A percentile compares a stretch with the other conserved stretches of the same genome.
Evolutionary conservation across 2,329 filamentous ascomycete species (phyloP).

Genomic region (Botrytis fragariae): DNA sequence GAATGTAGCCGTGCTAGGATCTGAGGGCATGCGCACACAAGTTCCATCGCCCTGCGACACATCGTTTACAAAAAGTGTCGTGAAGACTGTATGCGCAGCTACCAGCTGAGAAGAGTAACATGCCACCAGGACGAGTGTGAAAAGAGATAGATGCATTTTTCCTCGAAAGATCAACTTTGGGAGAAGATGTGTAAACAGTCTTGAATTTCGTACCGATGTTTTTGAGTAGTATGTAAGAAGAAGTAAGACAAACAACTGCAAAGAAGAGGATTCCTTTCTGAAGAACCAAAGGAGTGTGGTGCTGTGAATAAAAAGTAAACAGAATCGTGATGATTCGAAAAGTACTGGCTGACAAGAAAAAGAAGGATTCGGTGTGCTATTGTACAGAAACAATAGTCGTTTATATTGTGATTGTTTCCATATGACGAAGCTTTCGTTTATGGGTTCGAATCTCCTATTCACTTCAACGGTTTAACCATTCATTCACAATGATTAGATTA

Average conservation of each 20-base stretch:
- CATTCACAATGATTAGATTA: background rate
- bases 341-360: background rate
- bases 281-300: conserved; percentile 8
- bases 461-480: background rate
- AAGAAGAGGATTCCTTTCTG: background rate
- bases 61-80: conserved; percentile 61
- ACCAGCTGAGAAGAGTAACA: conserved; percentile 28
- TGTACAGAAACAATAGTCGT: background rate
- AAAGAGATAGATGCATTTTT: conserved; percentile 16
- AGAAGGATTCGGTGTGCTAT: background rate
- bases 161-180: conserved; percentile 3
- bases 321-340: conserved; percentile 14
- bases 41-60: conserved; percentile 67
- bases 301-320: conserved; percentile 1
- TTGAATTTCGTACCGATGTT: background rate
- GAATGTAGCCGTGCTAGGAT: conserved; percentile 50
- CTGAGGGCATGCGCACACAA: conserved; percentile 65
- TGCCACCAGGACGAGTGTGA: conserved; percentile 25
- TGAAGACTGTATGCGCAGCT: conserved; percentile 61
- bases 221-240: background rate
- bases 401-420: conserved; percentile 11
- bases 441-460: conserved; percentile 12
- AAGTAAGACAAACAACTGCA: background rate
- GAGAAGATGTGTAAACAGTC: background rate
- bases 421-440: background rate